Percentiles rank a stretch among this genome's conserved stretches.
Evolutionary conservation across 352 stramenopile genomes (phyloP).

Genomic region (Globisporangium nodosum): DNA sequence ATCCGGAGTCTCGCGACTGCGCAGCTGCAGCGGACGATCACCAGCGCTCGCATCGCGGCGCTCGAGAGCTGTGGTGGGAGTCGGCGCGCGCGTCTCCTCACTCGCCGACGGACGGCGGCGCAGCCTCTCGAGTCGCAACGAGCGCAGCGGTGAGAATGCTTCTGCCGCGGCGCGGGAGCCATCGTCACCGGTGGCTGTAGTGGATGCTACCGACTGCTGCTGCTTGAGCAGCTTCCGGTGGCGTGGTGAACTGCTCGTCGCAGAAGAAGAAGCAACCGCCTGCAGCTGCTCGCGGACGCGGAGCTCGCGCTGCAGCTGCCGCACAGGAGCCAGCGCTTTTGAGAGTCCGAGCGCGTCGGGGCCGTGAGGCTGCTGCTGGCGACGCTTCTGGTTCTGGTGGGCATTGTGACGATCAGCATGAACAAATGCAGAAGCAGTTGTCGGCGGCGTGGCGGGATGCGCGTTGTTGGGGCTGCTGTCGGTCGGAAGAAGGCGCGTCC

Average conservation of each 20-base stretch:
- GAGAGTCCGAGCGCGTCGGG: slow-evolving; percentile 29
- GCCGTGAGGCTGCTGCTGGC: not conserved
- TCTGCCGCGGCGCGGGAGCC: slow-evolving; percentile 9
- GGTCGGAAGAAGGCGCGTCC: slow-evolving; percentile 26
- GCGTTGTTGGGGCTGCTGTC: slow-evolving; percentile 14
- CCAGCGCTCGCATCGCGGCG: not conserved
- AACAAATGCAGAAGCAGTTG: not conserved
- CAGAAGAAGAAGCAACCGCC: too few species aligned
- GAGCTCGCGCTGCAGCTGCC: slow-evolving; percentile 21
- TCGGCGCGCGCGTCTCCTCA: not conserved
- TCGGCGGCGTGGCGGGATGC: slow-evolving; percentile 1
- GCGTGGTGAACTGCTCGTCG: slow-evolving; percentile 3
- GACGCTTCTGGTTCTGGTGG: not conserved
- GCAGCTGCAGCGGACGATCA: not conserved
- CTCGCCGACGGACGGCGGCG: not conserved
- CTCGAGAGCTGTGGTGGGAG: not conserved
- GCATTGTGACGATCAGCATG: not conserved
- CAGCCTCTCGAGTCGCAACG: slow-evolving; percentile 23
- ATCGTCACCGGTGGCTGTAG: not conserved
- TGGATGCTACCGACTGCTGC: not conserved
- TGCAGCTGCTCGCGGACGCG: slow-evolving; percentile 9
- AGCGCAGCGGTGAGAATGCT: slow-evolving; percentile 37
- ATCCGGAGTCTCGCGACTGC: not conserved
- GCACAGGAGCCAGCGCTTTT: slow-evolving; percentile 23
- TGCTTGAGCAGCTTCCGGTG: slow-evolving; percentile 1